A percentile compares a stretch with the other conserved stretches of the same genome.
Evolutionary conservation across 768 basidiomycete species (phyloP).

Genomic region (Suillus subalutaceus): DNA sequence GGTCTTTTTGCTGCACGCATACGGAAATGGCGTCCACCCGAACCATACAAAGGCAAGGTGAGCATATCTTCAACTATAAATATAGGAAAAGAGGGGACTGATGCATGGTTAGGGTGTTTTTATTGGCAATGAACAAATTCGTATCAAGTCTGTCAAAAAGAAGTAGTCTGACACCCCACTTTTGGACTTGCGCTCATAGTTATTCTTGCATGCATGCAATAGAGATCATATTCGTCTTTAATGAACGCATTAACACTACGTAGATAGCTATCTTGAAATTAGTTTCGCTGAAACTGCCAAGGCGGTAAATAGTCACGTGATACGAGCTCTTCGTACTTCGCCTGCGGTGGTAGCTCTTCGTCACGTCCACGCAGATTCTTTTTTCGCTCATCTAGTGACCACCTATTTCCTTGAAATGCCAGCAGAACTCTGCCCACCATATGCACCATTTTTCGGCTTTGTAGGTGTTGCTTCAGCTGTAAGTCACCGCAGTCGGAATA

Average conservation of each 20-base stretch:
- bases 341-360: slow-evolving; percentile 6
- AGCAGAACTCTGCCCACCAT: slow-evolving; percentile 74
- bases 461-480: slow-evolving; percentile 95
- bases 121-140: slow-evolving; percentile 89
- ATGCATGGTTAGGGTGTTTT: slow-evolving; percentile 74
- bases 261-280: not conserved
- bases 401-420: slow-evolving; percentile 45
- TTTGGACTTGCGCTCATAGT: not conserved
- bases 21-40: slow-evolving; percentile 82
- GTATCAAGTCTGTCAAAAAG: slow-evolving; percentile 93
- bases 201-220: slow-evolving; percentile 3
- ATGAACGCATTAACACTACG: not conserved
- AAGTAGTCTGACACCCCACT: slow-evolving; percentile 58
- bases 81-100: not conserved
- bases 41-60: slow-evolving; percentile 98
- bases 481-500: slow-evolving; percentile 32
- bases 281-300: not conserved
- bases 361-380: not conserved
- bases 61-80: slow-evolving; percentile 23
- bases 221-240: slow-evolving; percentile 9
- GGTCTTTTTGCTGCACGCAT: slow-evolving; percentile 90
- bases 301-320: slow-evolving; percentile 4
- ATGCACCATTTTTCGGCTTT: slow-evolving; percentile 97
- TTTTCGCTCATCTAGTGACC: not conserved
- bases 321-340: not conserved